Evolutionary conservation across 164 flowering plant genomes (phyloP).

Genomic region (Santalum album): DNA sequence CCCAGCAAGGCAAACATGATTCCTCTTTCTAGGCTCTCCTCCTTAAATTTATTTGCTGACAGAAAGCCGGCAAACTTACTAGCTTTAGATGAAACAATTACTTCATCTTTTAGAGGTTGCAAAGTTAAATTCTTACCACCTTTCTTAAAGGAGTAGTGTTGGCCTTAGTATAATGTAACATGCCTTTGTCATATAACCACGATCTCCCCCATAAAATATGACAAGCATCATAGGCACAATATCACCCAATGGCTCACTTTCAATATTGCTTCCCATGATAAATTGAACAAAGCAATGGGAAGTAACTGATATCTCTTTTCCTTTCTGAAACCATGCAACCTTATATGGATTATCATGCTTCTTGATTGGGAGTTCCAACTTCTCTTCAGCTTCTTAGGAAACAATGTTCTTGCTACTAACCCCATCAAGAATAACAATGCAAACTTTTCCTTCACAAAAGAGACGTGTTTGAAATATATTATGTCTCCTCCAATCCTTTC

Average conservation of each 20-base stretch:
- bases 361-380: not conserved
- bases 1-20: too few species aligned
- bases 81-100: not conserved
- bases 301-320: not conserved
- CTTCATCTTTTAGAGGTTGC: not conserved
- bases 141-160: not conserved
- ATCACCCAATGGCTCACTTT: not conserved
- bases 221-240: not conserved
- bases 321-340: not conserved
- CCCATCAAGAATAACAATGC: not conserved
- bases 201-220: not conserved
- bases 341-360: not conserved
- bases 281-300: not conserved
- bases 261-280: not conserved
- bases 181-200: not conserved
- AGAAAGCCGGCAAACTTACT: too few species aligned
- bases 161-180: not conserved
- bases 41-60: too few species aligned
- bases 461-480: too few species aligned
- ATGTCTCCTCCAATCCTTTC: too few species aligned
- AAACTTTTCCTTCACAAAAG: not conserved
- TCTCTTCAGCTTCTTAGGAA: not conserved
- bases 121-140: not conserved
- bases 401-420: not conserved
- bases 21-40: not conserved